Base-by-base conservation (phyloP, 2,329 filamentous ascomycete species). In the Tolypocladium guangdongense region DNA sequence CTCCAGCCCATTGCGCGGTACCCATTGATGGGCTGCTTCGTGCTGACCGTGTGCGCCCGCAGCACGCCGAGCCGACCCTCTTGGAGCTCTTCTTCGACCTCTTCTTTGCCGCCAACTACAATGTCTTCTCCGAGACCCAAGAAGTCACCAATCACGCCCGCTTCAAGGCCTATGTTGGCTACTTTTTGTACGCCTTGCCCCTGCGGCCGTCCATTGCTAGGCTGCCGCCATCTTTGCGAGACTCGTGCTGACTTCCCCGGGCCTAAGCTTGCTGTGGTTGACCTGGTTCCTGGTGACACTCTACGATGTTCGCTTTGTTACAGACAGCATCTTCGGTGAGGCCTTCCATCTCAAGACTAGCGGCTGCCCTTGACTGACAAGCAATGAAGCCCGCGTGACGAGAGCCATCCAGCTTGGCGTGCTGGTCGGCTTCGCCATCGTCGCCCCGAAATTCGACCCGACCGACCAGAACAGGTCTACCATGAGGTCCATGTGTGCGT, bases 271-370 rank as follows among this genome's bases (percentile, higher is more conserved):
- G 20, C 69, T 86, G 7, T 87, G 83, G 83, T 78, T 84, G 55
- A 85, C 80, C n/a, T 87, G 84, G 84, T 75, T 85, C 37, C 73
- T 83, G 55, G 78, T 82, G 27, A 76, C 77, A 8, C 68, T 86
- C 1, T 85, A 82, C 63, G 84, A 87, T 64, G 78, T 86, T 37
- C 81, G 83, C 0, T 87, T 84, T 62, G 76, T 80, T 1, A 74
- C 79, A 27, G 83, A 87, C 64, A 82, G 78, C 39, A 71, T 86
- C 36, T 83, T 86, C 59, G 80, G 68, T 69, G 53, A 2, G 62
- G 2, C 33, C 4, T 4, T 14, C 2, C 3, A 7, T 20, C 2
- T 4, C 2, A 8, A 18, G 24, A n/a, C 27, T 18, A 33, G 30
- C 37, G 2, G 33, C 53, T 24, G 6, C 6, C 24, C 12, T 16